Evolutionary conservation across 495 filamentous ascomycete species (phyloP).

Genomic region (Parachaetomium inaequale): DNA sequence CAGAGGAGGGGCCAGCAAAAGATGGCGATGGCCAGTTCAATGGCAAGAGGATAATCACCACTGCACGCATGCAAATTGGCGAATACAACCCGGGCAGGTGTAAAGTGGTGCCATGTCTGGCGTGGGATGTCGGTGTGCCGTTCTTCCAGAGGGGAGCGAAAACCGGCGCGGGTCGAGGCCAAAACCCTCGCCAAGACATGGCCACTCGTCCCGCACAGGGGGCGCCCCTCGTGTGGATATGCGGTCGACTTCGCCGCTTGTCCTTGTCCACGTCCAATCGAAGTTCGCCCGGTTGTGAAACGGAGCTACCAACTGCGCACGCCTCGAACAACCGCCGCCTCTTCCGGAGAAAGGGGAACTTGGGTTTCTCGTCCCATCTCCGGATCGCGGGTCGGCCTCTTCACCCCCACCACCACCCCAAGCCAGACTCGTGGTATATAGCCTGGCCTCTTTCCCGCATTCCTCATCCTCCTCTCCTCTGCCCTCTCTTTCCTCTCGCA

Average conservation of each 20-base stretch:
- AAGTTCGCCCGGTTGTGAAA: slow-evolving; percentile 12
- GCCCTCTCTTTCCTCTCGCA: slow-evolving; percentile 12
- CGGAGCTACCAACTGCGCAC: slow-evolving; percentile 10
- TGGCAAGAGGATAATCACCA: slow-evolving; percentile 8
- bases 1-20: background rate
- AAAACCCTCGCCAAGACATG: slow-evolving; percentile 23
- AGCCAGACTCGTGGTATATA: slow-evolving; percentile 19
- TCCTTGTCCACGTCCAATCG: slow-evolving; percentile 2
- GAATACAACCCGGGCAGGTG: slow-evolving; percentile 8
- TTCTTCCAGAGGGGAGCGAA: slow-evolving; percentile 20
- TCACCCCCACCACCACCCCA: slow-evolving; percentile 15
- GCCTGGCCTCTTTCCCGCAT: slow-evolving; percentile 10
- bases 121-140: slow-evolving; percentile 21
- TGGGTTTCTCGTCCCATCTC: background rate
- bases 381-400: background rate
- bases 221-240: slow-evolving; percentile 7
- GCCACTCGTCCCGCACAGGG: slow-evolving; percentile 23
- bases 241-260: slow-evolving; percentile 15
- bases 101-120: slow-evolving; percentile 7
- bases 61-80: slow-evolving; percentile 7
- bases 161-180: slow-evolving; percentile 20
- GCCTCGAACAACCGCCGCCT: slow-evolving; percentile 1
- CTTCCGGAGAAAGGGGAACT: slow-evolving; percentile 11
- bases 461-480: slow-evolving; percentile 4
- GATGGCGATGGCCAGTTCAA: background rate